Evolutionary conservation across 169 alveolate species (phyloP).

Genomic region (Eimeria maxima): DNA sequence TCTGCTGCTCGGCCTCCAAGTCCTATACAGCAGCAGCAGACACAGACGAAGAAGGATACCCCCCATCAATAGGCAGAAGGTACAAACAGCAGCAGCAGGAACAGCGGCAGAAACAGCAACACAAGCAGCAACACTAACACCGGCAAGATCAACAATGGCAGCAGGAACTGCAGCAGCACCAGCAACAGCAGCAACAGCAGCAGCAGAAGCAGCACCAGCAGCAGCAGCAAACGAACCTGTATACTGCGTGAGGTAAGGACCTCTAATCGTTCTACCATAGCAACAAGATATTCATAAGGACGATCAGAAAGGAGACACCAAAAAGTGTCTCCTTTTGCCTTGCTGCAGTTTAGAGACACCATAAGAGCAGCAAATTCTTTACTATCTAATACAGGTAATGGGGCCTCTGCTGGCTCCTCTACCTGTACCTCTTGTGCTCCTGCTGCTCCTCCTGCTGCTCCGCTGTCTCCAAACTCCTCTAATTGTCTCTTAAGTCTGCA

Average conservation of each 20-base stretch:
- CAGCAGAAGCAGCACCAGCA: too few relatives aligned
- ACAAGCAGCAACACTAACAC: too few relatives aligned
- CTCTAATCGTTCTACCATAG: background rate
- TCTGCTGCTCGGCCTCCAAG: conserved; percentile 38
- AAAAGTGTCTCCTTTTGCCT: background rate
- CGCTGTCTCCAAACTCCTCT: background rate
- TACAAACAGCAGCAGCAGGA: background rate
- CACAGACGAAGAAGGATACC: background rate
- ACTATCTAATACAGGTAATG: conserved; percentile 8
- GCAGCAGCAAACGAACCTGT: too few relatives aligned
- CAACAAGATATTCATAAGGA: background rate
- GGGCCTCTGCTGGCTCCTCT: conserved; percentile 57
- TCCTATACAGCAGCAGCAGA: background rate
- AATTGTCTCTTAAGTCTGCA: conserved; percentile 35
- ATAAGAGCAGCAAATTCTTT: conserved; percentile 4
- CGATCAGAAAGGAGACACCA: conserved; percentile 21
- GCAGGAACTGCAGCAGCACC: too few relatives aligned
- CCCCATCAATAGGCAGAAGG: background rate
- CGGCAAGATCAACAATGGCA: too few relatives aligned
- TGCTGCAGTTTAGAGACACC: conserved; percentile 23
- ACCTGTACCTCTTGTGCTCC: background rate
- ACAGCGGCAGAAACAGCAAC: too few relatives aligned
- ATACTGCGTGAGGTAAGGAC: background rate
- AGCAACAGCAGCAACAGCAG: background rate
- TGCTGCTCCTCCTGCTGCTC: background rate